Percentiles rank a stretch among this genome's conserved stretches.
Evolutionary conservation across 352 stramenopile species (phyloP).

Genomic region (Globisporangium middletonii): DNA sequence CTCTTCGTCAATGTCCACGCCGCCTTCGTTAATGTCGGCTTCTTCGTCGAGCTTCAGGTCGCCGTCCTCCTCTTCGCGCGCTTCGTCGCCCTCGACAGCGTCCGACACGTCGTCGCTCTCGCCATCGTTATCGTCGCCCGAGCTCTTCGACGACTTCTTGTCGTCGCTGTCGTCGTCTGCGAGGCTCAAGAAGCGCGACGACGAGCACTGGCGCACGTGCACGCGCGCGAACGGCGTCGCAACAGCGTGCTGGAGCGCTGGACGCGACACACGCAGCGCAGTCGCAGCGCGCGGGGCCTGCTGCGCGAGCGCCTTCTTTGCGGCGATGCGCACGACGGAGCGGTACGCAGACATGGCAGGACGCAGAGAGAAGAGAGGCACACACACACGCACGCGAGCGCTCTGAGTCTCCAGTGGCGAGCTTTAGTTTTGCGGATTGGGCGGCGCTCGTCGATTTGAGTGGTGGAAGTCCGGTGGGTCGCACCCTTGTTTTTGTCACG

Average conservation of each 20-base stretch:
- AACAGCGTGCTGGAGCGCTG: neutral
- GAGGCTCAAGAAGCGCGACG: constrained; percentile 74
- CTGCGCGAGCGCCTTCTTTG: constrained; percentile 10
- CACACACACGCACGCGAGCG: neutral
- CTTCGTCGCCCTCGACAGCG: constrained; percentile 21
- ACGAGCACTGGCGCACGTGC: constrained; percentile 29
- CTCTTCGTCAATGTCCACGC: constrained; percentile 63
- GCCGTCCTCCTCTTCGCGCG: constrained; percentile 48
- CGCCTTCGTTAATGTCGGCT: constrained; percentile 64
- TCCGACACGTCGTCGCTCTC: constrained; percentile 17
- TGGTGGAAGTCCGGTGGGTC: constrained; percentile 4
- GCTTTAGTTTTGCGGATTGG: neutral
- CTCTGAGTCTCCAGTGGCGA: no score
- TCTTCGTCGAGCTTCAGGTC: constrained; percentile 57
- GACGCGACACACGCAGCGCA: constrained; percentile 2
- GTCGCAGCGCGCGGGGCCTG: neutral
- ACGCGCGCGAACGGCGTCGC: constrained; percentile 1
- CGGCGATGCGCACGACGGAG: constrained; percentile 16
- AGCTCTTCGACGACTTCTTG: constrained; percentile 14
- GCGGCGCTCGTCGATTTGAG: constrained; percentile 3
- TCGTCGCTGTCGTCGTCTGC: constrained; percentile 60
- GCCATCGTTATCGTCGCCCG: constrained; percentile 14
- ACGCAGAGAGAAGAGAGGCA: neutral
- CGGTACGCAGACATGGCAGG: constrained; percentile 19
- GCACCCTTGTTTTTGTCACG: neutral